phyloP scores from a whole-genome alignment of 1,139 yeast genomes.

The Yamadazyma aaseri region DNA sequence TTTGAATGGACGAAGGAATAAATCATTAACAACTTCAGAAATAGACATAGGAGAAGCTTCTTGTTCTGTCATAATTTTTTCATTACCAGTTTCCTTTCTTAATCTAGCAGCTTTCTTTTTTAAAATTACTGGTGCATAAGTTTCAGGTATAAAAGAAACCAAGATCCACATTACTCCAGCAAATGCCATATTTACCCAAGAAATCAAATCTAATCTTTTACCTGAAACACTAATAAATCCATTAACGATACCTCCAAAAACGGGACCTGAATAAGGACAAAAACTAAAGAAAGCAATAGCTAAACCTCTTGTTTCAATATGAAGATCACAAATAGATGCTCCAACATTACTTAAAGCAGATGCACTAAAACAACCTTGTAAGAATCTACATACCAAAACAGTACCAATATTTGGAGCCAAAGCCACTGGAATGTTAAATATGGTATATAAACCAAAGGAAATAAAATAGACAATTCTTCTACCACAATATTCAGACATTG shows the following conservation, averaged over 20 bases:
- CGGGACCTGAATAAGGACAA: slow-evolving; percentile 93
- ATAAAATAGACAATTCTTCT: slow-evolving; percentile 80
- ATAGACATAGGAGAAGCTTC: slow-evolving; percentile 74
- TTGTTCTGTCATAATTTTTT: slow-evolving; percentile 86
- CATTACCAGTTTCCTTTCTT: slow-evolving; percentile 78
- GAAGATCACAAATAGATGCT: slow-evolving; percentile 87
- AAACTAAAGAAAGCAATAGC: slow-evolving; percentile 91
- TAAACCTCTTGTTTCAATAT: slow-evolving; percentile 75
- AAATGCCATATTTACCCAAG: slow-evolving; percentile 92
- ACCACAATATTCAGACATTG: slow-evolving; percentile 82
- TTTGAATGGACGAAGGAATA: slow-evolving; percentile 72
- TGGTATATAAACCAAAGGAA: slow-evolving; percentile 69
- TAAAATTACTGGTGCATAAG: slow-evolving; percentile 85
- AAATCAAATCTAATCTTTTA: slow-evolving; percentile 63
- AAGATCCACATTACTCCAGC: slow-evolving; percentile 80
- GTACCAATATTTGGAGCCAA: slow-evolving; percentile 82
- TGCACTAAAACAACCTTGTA: slow-evolving; percentile 83
- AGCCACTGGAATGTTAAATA: slow-evolving; percentile 89
- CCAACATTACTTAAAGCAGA: slow-evolving; percentile 87
- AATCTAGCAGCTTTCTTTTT: slow-evolving; percentile 66
- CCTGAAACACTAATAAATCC: slow-evolving; percentile 79
- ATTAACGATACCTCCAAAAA: slow-evolving; percentile 83
- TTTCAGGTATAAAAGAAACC: slow-evolving; percentile 71
- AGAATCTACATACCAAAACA: slow-evolving; percentile 73
- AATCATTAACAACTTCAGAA: slow-evolving; percentile 61